Percentiles rank a stretch among this genome's conserved stretches.
phyloP scores from a whole-genome alignment of 2,329 filamentous ascomycete species.

The Fusarium gaditjirri region DNA sequence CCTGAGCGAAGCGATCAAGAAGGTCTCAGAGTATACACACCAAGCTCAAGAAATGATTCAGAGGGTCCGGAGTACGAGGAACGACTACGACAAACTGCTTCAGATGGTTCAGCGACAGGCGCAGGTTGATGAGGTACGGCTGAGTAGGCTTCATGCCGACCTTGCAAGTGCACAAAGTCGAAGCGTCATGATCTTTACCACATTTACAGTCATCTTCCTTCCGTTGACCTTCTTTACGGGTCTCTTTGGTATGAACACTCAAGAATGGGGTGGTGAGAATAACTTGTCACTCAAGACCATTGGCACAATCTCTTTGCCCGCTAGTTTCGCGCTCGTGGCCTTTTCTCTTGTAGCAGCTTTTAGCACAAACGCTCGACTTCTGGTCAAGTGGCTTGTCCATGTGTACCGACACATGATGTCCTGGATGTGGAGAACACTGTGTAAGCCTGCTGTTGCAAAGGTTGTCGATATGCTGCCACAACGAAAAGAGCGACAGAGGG shows the following conservation, averaged over 20 bases:
- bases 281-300: constrained; percentile 58
- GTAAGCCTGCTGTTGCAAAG: constrained; percentile 34
- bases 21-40: constrained; percentile 65
- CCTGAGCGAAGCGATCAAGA: constrained; percentile 62
- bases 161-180: constrained; percentile 70
- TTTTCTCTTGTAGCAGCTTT: constrained; percentile 66
- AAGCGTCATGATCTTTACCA: constrained; percentile 74
- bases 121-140: constrained; percentile 72
- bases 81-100: constrained; percentile 72
- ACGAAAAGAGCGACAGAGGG: constrained; percentile 27
- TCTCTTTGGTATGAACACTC: constrained; percentile 73
- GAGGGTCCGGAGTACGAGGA: constrained; percentile 66
- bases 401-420: constrained; percentile 17
- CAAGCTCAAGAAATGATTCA: constrained; percentile 67
- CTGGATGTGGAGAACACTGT: constrained; percentile 40
- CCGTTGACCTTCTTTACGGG: constrained; percentile 73
- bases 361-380: constrained; percentile 56
- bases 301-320: constrained; percentile 60
- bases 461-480: constrained; percentile 30
- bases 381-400: constrained; percentile 43
- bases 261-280: constrained; percentile 65
- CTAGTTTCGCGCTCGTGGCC: constrained; percentile 60
- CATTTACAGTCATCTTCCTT: constrained; percentile 71
- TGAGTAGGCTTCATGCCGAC: constrained; percentile 71
- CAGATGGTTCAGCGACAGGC: constrained; percentile 75